Base-by-base conservation (phyloP, 2,329 filamentous ascomycete species). In the Monilinia vaccinii-corymbosi region DNA sequence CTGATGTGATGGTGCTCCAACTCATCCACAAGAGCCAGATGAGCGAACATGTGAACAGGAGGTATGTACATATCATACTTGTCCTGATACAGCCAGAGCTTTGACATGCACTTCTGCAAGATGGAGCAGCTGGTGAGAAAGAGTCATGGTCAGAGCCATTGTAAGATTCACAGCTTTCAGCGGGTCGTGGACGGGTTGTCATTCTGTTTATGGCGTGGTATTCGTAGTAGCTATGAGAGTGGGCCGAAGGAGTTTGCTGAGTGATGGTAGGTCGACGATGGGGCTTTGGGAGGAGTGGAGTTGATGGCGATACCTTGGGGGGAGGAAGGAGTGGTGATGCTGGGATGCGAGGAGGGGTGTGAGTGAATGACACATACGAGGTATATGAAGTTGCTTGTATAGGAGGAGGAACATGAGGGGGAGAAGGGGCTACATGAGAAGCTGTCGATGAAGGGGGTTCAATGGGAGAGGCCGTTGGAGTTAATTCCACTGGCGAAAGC, bases 21-120 rank as follows among this genome's bases (percentile, higher is more conserved):
- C 21, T 25, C 50, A 52, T 52, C 50, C 50, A 53, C 8, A 53
- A 4, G 13, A 53, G 38, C 50, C 50, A 53, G 25, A 11, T 31
- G 4, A 53, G 25, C 3, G 23, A 53, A 1, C 18, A 10, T 16
- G 23, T 11, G 8, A 21, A 53, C 1, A 53, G 18, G 3, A 32
- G 13, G 1, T 53, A 53, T 5, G 38, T 18, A 42, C 38, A 21
- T 1, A 42, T 11, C 5, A 53, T 4, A 21, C 36, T 53, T 2
- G 23, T 18, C 4, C 21, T 53, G 8, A 53, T 16, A 1, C 18
- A 28, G 2, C 4, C 14, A 8, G 18, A 16, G 1, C 25, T 28
- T 2, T 18, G 1, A 18, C 18, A 18, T 4, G 2, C 8, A 2
- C 16, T 7, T 53, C 13, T 11, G 16, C 10, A 4, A 18, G 21